Evolutionary conservation across 371 early-diverging fungal species (phyloP).

Genomic region (Mucor irregularis): DNA sequence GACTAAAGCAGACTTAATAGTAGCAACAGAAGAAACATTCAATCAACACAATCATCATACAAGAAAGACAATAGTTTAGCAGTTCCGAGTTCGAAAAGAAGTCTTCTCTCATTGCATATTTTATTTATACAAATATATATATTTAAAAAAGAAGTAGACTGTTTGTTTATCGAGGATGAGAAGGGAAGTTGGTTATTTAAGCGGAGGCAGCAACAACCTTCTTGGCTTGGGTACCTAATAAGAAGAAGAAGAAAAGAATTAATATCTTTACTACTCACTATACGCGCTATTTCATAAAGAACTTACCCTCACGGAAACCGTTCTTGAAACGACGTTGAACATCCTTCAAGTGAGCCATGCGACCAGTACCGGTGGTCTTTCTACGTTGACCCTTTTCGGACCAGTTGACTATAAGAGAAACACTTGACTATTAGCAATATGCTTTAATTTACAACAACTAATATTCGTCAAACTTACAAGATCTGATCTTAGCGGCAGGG

Average conservation of each 20-base stretch:
- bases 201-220: conserved; percentile 45
- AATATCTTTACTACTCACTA: background rate
- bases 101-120: background rate
- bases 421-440: background rate
- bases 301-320: conserved; percentile 89
- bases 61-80: too few species aligned
- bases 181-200: conserved; percentile 1
- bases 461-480: conserved; percentile 76
- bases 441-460: background rate
- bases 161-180: background rate
- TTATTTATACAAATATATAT: background rate
- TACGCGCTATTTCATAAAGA: background rate
- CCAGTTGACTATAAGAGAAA: conserved; percentile 28
- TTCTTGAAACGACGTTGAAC: conserved; percentile 92
- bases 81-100: background rate
- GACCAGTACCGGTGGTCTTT: conserved; percentile 98
- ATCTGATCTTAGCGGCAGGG: conserved; percentile 96
- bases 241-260: background rate
- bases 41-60: background rate
- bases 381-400: conserved; percentile 94
- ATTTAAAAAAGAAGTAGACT: background rate
- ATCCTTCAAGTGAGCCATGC: conserved; percentile 94
- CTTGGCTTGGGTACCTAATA: conserved; percentile 56
- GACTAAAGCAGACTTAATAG: background rate
- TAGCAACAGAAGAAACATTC: background rate